These are phyloP conservation scores for Lablab purpureus DNA, from an alignment of 306 rosid genomes.

Conservation along the genomic window DNA sequence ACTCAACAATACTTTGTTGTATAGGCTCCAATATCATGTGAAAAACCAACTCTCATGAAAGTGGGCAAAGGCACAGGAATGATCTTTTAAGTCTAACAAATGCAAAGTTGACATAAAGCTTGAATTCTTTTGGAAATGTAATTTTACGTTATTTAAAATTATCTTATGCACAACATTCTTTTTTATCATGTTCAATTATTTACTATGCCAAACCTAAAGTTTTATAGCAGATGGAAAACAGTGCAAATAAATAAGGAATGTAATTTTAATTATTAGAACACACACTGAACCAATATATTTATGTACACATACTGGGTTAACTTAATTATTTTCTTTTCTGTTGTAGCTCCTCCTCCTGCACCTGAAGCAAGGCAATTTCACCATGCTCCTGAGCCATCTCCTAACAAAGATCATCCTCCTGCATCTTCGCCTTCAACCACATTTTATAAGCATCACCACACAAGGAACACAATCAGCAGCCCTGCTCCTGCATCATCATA, in stretches of 20 bases:
- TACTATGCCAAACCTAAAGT: constrained; percentile 10
- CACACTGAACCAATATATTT: not conserved
- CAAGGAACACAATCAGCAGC: constrained; percentile 57
- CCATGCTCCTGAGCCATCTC: constrained; percentile 63
- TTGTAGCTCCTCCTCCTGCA: constrained; percentile 69
- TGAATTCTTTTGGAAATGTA: constrained; percentile 15
- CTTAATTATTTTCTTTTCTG: constrained; percentile 42
- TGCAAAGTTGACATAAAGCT: constrained; percentile 13
- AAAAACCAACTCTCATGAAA: not conserved
- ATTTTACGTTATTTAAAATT: constrained; percentile 16
- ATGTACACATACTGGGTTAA: not conserved
- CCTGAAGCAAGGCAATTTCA: constrained; percentile 50
- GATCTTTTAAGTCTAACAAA: not conserved
- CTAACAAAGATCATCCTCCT: constrained; percentile 56
- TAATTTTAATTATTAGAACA: not conserved
- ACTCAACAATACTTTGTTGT: not conserved
- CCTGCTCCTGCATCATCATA: constrained; percentile 72
- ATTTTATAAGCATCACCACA: constrained; percentile 56
- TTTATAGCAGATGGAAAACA: constrained; percentile 8
- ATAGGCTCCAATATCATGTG: constrained; percentile 6
- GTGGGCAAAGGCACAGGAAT: not conserved
- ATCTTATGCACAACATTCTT: constrained; percentile 7
- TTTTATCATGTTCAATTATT: constrained; percentile 11
- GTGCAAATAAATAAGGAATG: not conserved
- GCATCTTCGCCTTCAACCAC: constrained; percentile 63